Conservation (phyloP, 805 yeast species). For the Metschnikowia kunwiensis region DNA sequence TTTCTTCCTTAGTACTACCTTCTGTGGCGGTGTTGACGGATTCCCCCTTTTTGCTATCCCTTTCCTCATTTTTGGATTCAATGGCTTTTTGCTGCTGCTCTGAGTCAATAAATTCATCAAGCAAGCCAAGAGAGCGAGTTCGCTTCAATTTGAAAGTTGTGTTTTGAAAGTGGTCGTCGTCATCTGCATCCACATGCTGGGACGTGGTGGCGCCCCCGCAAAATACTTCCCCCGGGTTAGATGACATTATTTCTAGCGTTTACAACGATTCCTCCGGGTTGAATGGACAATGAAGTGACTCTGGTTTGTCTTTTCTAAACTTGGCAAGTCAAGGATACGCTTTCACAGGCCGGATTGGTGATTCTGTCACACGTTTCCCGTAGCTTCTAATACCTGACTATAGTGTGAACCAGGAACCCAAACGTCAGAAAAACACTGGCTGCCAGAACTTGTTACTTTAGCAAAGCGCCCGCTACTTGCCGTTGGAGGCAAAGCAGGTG, state of each 20-base stretch:
- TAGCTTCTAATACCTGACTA: too few species aligned
- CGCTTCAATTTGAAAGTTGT: slow-evolving; percentile 74
- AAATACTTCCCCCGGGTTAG: slow-evolving; percentile 30
- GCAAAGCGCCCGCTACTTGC: too few species aligned
- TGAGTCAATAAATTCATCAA: slow-evolving; percentile 65
- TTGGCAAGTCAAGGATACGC: too few species aligned
- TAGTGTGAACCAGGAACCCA: too few species aligned
- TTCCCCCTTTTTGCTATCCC: slow-evolving; percentile 7
- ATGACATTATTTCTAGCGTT: slow-evolving; percentile 13
- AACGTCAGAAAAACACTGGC: too few species aligned
- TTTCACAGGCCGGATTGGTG: too few species aligned
- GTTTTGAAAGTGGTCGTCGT: slow-evolving; percentile 65
- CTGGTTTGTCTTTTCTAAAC: too few species aligned
- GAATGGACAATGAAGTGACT: too few species aligned
- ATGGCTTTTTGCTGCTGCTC: slow-evolving; percentile 19
- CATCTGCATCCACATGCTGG: slow-evolving; percentile 66
- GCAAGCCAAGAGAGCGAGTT: slow-evolving; percentile 76
- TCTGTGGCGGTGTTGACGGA: background rate
- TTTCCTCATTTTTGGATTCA: slow-evolving; percentile 15
- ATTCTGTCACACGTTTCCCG: too few species aligned
- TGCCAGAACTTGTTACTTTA: too few species aligned
- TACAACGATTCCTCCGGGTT: too few species aligned
- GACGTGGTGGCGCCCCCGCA: slow-evolving; percentile 62
- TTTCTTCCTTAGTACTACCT: background rate
- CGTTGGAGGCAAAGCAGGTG: too few species aligned